phyloP scores from a whole-genome alignment of 1,284 basidiomycete species.

The Sphaerobolus stellatus region DNA sequence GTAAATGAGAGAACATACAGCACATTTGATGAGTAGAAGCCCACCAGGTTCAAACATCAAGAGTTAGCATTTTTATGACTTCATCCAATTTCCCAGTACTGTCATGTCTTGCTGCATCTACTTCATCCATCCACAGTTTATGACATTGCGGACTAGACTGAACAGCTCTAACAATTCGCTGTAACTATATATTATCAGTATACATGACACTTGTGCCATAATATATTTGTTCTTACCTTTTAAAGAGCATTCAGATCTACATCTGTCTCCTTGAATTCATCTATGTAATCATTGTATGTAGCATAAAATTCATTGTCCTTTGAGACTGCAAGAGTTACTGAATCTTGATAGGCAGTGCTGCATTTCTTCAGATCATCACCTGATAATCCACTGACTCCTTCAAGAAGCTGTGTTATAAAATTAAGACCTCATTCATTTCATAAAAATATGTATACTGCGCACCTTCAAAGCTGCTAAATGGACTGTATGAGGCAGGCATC shows the following conservation, averaged over 20 bases:
- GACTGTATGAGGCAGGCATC: constrained; percentile 16
- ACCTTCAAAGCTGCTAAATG: constrained; percentile 14
- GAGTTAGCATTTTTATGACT: neutral
- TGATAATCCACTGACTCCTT: neutral
- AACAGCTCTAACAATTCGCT: neutral
- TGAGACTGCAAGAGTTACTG: neutral
- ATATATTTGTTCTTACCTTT: neutral
- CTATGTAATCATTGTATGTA: neutral
- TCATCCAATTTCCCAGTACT: neutral
- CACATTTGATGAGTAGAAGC: constrained; percentile 1
- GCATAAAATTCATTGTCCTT: neutral
- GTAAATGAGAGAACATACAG: neutral
- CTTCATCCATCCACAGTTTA: neutral
- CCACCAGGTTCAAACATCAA: neutral
- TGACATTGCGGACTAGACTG: neutral
- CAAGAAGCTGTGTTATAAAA: neutral
- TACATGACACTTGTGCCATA: neutral
- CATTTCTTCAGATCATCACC: neutral
- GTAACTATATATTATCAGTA: neutral
- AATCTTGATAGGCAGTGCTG: neutral
- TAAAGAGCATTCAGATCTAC: neutral
- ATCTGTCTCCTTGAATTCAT: neutral
- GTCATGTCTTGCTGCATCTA: neutral
- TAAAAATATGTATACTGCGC: too few relatives aligned
- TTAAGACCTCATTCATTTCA: too few relatives aligned